A percentile compares a stretch with the other conserved stretches of the same genome.
phyloP scores from a whole-genome alignment of 805 yeast species.

The Tetrapisispora taiwanensis region DNA sequence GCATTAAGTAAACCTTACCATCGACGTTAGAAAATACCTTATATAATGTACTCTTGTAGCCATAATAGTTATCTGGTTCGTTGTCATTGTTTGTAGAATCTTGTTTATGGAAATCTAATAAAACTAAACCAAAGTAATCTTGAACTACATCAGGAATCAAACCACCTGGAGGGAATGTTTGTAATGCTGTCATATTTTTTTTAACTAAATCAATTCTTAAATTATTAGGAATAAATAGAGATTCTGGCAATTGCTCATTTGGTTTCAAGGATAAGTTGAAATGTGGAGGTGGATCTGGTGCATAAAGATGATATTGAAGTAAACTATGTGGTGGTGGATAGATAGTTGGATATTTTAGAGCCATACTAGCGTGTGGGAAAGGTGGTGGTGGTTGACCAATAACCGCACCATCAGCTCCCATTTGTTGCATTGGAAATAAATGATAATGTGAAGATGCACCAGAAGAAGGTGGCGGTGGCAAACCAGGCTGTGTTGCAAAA shows the following conservation, averaged over 20 bases:
- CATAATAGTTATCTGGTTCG: slow-evolving; percentile 32
- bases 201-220: slow-evolving; percentile 60
- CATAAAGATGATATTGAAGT: slow-evolving; percentile 76
- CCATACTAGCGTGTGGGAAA: slow-evolving; percentile 2
- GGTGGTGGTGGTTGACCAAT: slow-evolving; percentile 3
- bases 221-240: slow-evolving; percentile 62
- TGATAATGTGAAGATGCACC: neutral
- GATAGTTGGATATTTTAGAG: slow-evolving; percentile 22
- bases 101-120: slow-evolving; percentile 48
- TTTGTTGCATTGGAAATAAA: slow-evolving; percentile 1
- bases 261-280: slow-evolving; percentile 48
- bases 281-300: slow-evolving; percentile 80
- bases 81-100: slow-evolving; percentile 5
- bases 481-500: neutral
- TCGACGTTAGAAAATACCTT: slow-evolving; percentile 72
- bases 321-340: slow-evolving; percentile 33
- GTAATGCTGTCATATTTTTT: slow-evolving; percentile 73
- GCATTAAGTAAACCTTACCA: slow-evolving; percentile 66
- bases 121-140: slow-evolving; percentile 75
- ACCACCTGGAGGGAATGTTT: slow-evolving; percentile 39
- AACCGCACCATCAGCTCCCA: neutral
- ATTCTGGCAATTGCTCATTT: slow-evolving; percentile 60
- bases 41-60: slow-evolving; percentile 52
- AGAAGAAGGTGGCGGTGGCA: neutral
- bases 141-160: slow-evolving; percentile 67